Percentiles rank a stretch among this genome's conserved stretches.
phyloP scores from a whole-genome alignment of 768 basidiomycete species.

The Podaxis carcinomalis region DNA sequence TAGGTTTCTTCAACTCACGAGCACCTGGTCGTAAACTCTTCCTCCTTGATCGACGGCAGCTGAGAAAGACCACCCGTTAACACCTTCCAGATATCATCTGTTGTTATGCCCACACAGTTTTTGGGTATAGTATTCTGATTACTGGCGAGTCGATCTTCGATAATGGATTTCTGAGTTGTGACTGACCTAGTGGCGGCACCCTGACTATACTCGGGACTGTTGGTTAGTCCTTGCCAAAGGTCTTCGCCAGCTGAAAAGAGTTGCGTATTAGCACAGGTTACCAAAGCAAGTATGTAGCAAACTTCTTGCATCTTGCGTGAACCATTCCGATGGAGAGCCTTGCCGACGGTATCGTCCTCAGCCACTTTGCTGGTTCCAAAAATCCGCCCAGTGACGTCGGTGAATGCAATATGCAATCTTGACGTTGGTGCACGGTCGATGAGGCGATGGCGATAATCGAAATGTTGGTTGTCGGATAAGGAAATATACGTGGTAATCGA shows the following conservation, averaged over 20 bases:
- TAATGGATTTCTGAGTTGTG: neutral
- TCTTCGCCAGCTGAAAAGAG: neutral
- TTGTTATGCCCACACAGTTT: neutral
- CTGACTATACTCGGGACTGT: neutral
- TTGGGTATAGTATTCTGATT: neutral
- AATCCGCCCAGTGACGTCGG: constrained; percentile 6
- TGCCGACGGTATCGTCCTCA: neutral
- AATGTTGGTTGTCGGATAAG: neutral
- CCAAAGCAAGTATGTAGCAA: neutral
- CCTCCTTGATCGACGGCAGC: neutral
- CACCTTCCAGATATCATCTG: neutral
- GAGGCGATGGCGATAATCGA: neutral
- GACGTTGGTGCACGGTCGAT: constrained; percentile 1
- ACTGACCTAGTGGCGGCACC: neutral
- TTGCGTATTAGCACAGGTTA: neutral
- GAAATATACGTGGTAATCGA: neutral
- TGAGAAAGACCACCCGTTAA: neutral
- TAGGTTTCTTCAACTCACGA: neutral
- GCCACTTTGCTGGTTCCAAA: neutral
- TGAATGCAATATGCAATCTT: neutral
- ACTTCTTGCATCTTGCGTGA: neutral
- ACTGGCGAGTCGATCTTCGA: neutral
- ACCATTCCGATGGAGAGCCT: constrained; percentile 4
- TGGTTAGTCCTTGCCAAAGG: neutral
- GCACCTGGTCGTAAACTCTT: neutral